phyloP scores from a whole-genome alignment of 306 rosid genomes.

The Quercus aquifolioides region DNA sequence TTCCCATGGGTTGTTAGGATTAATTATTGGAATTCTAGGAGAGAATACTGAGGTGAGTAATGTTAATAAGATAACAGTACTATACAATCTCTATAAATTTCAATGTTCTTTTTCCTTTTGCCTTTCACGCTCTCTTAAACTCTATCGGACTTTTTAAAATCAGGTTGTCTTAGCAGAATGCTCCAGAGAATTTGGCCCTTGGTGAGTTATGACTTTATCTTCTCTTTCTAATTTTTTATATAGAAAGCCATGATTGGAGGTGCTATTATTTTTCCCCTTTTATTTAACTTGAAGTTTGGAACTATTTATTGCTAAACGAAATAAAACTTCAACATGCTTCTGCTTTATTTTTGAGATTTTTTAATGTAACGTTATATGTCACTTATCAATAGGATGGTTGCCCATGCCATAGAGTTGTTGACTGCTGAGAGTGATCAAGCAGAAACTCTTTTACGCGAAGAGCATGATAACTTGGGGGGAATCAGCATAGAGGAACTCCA shows the following conservation, averaged over 20 bases:
- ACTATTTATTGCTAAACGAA: background rate
- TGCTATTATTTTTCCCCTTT: background rate
- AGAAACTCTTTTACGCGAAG: slow-evolving; percentile 75
- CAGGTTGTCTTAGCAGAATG: slow-evolving; percentile 96
- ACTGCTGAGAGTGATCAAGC: slow-evolving; percentile 84
- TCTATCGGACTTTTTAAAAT: slow-evolving; percentile 23
- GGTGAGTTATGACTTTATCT: slow-evolving; percentile 53
- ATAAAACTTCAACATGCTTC: background rate
- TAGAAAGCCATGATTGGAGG: background rate
- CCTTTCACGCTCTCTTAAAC: slow-evolving; percentile 12
- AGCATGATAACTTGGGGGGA: slow-evolving; percentile 72
- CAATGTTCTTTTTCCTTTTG: background rate
- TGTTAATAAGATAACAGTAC: background rate
- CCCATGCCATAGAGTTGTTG: slow-evolving; percentile 84
- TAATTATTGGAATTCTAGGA: slow-evolving; percentile 74
- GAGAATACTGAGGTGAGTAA: slow-evolving; percentile 83
- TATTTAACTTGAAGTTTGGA: background rate
- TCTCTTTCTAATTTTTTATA: background rate
- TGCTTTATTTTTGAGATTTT: slow-evolving; percentile 16
- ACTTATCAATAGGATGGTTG: slow-evolving; percentile 73
- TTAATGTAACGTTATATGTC: slow-evolving; percentile 19
- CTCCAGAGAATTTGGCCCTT: slow-evolving; percentile 89
- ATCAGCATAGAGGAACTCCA: slow-evolving; percentile 85
- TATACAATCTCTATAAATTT: slow-evolving; percentile 4
- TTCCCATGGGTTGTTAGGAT: slow-evolving; percentile 59